Evolutionary conservation across 345 rosid genomes (phyloP).

Genomic region (Rubroshorea leprosula): DNA sequence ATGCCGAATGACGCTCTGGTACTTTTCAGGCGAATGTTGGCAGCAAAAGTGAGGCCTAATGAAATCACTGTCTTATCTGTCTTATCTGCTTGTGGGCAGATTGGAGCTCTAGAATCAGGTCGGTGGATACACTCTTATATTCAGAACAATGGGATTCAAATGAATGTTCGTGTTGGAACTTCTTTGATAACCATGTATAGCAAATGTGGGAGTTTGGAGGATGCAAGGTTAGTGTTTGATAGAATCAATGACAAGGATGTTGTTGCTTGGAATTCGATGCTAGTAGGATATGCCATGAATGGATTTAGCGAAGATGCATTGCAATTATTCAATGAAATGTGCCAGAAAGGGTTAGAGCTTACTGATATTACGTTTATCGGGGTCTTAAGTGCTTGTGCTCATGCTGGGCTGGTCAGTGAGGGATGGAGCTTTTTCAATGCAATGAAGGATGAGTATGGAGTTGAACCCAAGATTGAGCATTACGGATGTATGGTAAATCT

Average conservation of each 20-base stretch:
- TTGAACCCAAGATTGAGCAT: conserved; percentile 73
- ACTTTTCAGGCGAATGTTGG: conserved; percentile 48
- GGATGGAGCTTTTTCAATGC: conserved; percentile 48
- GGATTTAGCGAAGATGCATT: conserved; percentile 55
- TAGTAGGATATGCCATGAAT: conserved; percentile 60
- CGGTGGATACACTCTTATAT: conserved; percentile 65
- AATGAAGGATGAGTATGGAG: conserved; percentile 43
- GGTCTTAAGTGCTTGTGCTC: conserved; percentile 58
- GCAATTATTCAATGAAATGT: conserved; percentile 44
- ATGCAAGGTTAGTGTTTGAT: conserved; percentile 49
- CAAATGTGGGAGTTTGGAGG: conserved; percentile 72
- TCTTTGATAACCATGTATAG: conserved; percentile 76
- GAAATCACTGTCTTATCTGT: conserved; percentile 50
- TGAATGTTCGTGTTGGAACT: conserved; percentile 37
- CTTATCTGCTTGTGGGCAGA: conserved; percentile 71
- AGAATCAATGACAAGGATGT: conserved; percentile 33
- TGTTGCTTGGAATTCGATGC: conserved; percentile 71
- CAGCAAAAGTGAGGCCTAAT: conserved; percentile 38
- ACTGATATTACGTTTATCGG: conserved; percentile 58
- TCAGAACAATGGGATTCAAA: conserved; percentile 25
- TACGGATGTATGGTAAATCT: conserved; percentile 76
- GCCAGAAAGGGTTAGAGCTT: conserved; percentile 34
- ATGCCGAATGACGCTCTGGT: conserved; percentile 38
- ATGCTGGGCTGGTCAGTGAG: conserved; percentile 62
- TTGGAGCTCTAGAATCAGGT: conserved; percentile 68